These are phyloP conservation scores for Pseudocercospora macadamiae DNA, from an alignment of 2,329 filamentous ascomycete species.

Conservation along the genomic window DNA sequence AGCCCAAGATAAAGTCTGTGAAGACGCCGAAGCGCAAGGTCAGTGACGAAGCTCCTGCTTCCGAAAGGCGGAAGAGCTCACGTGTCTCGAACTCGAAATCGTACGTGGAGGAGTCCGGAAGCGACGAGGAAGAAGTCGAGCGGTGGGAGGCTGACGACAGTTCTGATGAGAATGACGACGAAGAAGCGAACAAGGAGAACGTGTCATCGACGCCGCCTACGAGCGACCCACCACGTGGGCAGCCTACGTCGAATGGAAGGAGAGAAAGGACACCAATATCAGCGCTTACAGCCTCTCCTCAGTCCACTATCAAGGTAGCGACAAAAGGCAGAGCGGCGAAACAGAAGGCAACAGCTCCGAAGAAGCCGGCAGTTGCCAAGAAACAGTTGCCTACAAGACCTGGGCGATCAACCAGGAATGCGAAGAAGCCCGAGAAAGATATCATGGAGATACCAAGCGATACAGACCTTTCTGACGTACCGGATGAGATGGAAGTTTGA, in stretches of 20 bases:
- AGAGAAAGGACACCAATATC: slow-evolving; percentile 5
- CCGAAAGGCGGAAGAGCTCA: slow-evolving; percentile 49
- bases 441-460: slow-evolving; percentile 30
- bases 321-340: slow-evolving; percentile 4
- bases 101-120: slow-evolving; percentile 50
- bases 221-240: slow-evolving; percentile 30
- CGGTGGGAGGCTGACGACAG: slow-evolving; percentile 33
- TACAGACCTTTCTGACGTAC: slow-evolving; percentile 34
- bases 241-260: not conserved
- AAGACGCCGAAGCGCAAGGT: slow-evolving; percentile 43
- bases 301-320: not conserved
- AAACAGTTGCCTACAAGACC: slow-evolving; percentile 24
- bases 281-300: slow-evolving; percentile 1
- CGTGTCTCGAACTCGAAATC: slow-evolving; percentile 44
- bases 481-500: slow-evolving; percentile 30
- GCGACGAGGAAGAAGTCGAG: slow-evolving; percentile 40
- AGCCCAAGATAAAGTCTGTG: slow-evolving; percentile 40
- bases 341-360: slow-evolving; percentile 17
- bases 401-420: slow-evolving; percentile 19
- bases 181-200: slow-evolving; percentile 33
- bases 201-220: slow-evolving; percentile 34
- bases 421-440: slow-evolving; percentile 31
- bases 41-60: slow-evolving; percentile 41
- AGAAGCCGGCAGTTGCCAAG: slow-evolving; percentile 18
- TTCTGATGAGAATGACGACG: slow-evolving; percentile 27